These are phyloP conservation scores for Amphibolis antarctica DNA, from an alignment of 106 monocot genomes.

Conservation along the genomic window DNA sequence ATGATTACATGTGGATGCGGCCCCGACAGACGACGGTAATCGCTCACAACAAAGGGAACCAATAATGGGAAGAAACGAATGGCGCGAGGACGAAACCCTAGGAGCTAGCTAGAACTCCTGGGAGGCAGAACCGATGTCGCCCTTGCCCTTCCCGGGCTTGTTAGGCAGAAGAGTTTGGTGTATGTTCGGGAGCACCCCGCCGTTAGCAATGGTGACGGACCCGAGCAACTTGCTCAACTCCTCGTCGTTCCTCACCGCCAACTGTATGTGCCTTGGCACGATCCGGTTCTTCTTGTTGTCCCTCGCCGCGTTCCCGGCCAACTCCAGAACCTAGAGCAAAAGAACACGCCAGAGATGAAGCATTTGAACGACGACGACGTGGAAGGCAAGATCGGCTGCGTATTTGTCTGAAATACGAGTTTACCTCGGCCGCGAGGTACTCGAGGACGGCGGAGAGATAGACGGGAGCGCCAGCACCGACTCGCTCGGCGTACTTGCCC, in stretches of 20 bases:
- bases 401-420: no score
- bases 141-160: conserved; percentile 18
- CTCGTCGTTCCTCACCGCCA: conserved; percentile 20
- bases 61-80: no score
- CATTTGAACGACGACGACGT: no score
- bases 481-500: conserved; percentile 40
- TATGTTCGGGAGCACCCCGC: conserved; percentile 20
- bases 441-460: no score
- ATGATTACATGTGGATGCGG: no score
- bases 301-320: conserved; percentile 19
- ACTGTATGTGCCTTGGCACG: conserved; percentile 15
- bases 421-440: conserved; percentile 63
- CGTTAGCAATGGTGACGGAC: conserved; percentile 15
- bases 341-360: background rate
- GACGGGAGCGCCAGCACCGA: conserved; percentile 54
- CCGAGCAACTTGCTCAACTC: conserved; percentile 18
- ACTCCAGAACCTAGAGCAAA: conserved; percentile 11
- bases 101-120: conserved; percentile 24
- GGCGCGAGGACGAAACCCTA: no score
- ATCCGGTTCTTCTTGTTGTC: conserved; percentile 24
- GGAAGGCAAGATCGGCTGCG: no score
- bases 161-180: conserved; percentile 15
- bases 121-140: conserved; percentile 15
- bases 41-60: no score
- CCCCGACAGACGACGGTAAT: no score